These are phyloP conservation scores for Cucurbita maxima DNA, from an alignment of 306 rosid species.

Conservation along the genomic window DNA sequence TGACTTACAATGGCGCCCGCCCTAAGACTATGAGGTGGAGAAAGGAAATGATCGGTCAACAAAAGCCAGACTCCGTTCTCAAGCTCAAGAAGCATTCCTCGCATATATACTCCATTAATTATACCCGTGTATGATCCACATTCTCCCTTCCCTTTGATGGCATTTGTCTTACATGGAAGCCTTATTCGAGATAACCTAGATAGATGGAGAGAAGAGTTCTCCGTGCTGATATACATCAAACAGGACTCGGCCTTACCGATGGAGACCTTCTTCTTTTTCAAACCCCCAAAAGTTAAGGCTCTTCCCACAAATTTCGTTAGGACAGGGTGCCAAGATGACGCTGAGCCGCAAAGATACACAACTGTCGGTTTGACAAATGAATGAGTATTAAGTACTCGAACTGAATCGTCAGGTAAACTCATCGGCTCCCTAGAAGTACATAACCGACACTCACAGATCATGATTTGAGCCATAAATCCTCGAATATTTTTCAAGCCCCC, in stretches of 20 bases:
- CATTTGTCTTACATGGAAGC: slow-evolving; percentile 3
- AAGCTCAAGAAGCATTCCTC: slow-evolving; percentile 83
- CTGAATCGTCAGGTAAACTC: slow-evolving; percentile 9
- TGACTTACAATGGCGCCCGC: slow-evolving; percentile 69
- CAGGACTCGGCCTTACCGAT: slow-evolving; percentile 40
- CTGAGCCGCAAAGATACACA: slow-evolving; percentile 47
- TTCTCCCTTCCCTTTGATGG: slow-evolving; percentile 38
- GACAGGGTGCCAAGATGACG: slow-evolving; percentile 63
- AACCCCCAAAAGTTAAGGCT: slow-evolving; percentile 25
- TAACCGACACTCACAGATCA: slow-evolving; percentile 42
- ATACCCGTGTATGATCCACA: slow-evolving; percentile 55
- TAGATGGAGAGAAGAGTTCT: slow-evolving; percentile 29
- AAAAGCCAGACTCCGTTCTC: slow-evolving; percentile 81
- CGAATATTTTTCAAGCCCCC: slow-evolving; percentile 13
- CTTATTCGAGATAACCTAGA: slow-evolving; percentile 18
- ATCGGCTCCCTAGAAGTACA: slow-evolving; percentile 28
- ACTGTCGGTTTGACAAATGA: slow-evolving; percentile 30
- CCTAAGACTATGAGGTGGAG: slow-evolving; percentile 63
- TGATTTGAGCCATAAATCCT: slow-evolving; percentile 45
- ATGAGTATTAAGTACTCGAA: slow-evolving; percentile 22
- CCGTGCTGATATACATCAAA: slow-evolving; percentile 52
- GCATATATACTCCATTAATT: slow-evolving; percentile 55
- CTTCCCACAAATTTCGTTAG: slow-evolving; percentile 40
- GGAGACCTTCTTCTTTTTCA: slow-evolving; percentile 55
- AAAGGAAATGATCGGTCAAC: slow-evolving; percentile 44